A percentile compares a stretch with the other conserved stretches of the same genome.
Evolutionary conservation across 208 protist genomes (phyloP).

Genomic region (Acanthamoeba divionensis): DNA sequence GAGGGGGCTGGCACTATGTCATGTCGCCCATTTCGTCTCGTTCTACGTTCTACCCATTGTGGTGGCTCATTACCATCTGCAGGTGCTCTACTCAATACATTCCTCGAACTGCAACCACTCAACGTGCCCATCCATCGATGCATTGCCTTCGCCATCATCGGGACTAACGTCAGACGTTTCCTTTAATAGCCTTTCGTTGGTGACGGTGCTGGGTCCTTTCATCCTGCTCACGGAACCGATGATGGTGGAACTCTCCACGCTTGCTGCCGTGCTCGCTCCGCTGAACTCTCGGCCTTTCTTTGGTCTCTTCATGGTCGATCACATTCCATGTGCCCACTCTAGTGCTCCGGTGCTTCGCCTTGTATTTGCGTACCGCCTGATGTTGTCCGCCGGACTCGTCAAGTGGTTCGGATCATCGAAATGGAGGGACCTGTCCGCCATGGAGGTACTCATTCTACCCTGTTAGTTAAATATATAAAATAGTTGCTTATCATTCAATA

Average conservation of each 20-base stretch:
- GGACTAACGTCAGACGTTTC: too few relatives aligned
- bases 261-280: neutral
- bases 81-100: neutral
- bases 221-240: constrained; percentile 28
- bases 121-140: too few relatives aligned
- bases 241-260: constrained; percentile 3
- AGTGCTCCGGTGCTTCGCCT: neutral
- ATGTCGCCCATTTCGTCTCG: neutral
- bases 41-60: neutral
- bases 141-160: too few relatives aligned
- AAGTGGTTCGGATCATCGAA: constrained; percentile 27
- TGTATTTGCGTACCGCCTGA: neutral
- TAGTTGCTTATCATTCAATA: neutral
- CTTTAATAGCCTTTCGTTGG: neutral
- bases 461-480: neutral
- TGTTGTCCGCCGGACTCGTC: constrained; percentile 4
- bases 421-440: neutral
- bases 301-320: neutral
- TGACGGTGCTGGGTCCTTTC: neutral
- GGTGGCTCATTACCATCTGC: neutral
- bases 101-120: too few relatives aligned
- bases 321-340: neutral
- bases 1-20: neutral
- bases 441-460: neutral
- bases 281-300: neutral